phyloP scores from a whole-genome alignment of 192 early-diverging fungal species.

The Rhizophagus prolifer region DNA sequence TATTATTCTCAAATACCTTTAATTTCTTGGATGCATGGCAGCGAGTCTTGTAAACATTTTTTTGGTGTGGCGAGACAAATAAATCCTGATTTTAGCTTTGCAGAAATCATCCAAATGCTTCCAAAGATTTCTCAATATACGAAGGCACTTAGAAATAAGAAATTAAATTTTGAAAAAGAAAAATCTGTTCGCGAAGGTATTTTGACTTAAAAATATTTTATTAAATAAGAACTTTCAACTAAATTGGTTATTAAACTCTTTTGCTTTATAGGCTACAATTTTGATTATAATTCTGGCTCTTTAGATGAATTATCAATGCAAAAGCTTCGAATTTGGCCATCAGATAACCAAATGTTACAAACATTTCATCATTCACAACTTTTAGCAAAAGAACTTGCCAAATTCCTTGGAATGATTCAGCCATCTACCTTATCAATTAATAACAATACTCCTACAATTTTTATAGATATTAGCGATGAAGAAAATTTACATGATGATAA shows the following conservation, averaged over 20 bases:
- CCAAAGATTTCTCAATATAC: not conserved
- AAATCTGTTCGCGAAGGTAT: conserved; percentile 7
- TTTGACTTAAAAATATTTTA: not conserved
- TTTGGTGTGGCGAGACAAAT: not conserved
- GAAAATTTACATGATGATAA: too few species aligned
- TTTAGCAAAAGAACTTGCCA: not conserved
- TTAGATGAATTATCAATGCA: not conserved
- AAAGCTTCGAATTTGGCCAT: not conserved
- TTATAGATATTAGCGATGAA: too few species aligned
- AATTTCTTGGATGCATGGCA: not conserved
- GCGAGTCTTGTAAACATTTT: not conserved
- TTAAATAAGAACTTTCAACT: not conserved
- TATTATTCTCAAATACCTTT: not conserved
- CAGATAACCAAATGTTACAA: not conserved
- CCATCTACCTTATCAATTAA: not conserved
- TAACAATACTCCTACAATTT: too few species aligned
- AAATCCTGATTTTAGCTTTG: not conserved
- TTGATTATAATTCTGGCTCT: not conserved
- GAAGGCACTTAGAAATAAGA: not conserved
- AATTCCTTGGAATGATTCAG: not conserved
- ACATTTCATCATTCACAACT: not conserved
- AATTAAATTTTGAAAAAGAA: not conserved
- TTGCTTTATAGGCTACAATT: not conserved
- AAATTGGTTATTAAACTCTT: not conserved
- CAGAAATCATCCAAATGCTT: not conserved